These are phyloP conservation scores for Lodderomyces pseudojiufengensis DNA, from an alignment of 1,139 yeast species.

Conservation along the genomic window DNA sequence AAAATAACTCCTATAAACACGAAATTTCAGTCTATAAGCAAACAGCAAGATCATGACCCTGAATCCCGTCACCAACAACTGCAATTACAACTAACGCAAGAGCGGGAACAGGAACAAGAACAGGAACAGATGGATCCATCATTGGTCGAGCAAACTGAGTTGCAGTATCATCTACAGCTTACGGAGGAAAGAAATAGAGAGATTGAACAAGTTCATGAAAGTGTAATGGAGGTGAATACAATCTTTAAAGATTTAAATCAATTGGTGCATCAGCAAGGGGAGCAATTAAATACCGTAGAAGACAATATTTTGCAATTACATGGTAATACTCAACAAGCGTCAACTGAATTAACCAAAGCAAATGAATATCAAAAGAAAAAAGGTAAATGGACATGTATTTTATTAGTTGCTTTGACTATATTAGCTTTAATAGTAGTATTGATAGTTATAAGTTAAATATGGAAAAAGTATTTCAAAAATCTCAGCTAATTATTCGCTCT, in stretches of 20 bases:
- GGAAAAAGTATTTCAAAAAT: too few species aligned
- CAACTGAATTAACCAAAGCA: slow-evolving; percentile 66
- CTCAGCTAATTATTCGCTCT: slow-evolving; percentile 1
- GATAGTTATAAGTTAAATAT: slow-evolving; percentile 34
- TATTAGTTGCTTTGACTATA: slow-evolving; percentile 46
- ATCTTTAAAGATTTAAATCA: slow-evolving; percentile 79
- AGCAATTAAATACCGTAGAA: slow-evolving; percentile 77
- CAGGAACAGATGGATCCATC: slow-evolving; percentile 39
- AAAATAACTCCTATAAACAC: slow-evolving; percentile 22
- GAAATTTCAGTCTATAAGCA: not conserved
- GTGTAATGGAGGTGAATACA: slow-evolving; percentile 78
- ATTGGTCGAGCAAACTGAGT: slow-evolving; percentile 51
- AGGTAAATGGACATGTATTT: slow-evolving; percentile 70
- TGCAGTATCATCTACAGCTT: slow-evolving; percentile 67
- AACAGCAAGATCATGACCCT: not conserved
- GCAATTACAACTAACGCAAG: slow-evolving; percentile 15
- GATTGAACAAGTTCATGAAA: slow-evolving; percentile 67
- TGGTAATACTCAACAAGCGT: slow-evolving; percentile 68
- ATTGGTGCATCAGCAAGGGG: slow-evolving; percentile 79
- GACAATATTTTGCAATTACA: slow-evolving; percentile 67
- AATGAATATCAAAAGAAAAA: slow-evolving; percentile 67
- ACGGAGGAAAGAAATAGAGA: slow-evolving; percentile 74
- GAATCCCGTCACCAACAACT: not conserved
- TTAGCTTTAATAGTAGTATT: slow-evolving; percentile 37
- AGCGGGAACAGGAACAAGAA: slow-evolving; percentile 13